Base-by-base conservation (phyloP, 2,329 filamentous ascomycete species). In the Diaporthe aspalathi region DNA sequence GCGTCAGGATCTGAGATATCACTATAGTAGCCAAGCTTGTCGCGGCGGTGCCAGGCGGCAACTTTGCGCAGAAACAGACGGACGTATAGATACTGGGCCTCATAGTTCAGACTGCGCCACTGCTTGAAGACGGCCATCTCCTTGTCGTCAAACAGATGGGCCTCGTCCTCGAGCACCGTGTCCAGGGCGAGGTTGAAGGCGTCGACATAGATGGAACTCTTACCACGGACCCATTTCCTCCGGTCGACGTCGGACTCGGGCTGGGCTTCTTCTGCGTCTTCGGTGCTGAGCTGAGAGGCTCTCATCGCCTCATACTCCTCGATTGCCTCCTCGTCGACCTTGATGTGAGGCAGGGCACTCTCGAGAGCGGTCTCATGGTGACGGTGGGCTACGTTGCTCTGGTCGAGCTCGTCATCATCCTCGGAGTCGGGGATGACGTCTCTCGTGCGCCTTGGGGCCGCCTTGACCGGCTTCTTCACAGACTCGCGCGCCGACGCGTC, bases 121-220 rank as follows among this genome's bases (percentile, higher is more conserved):
- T 91, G 85, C 3, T 84, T 82, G 79, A 99, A 98, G 0, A 98
- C 87, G 17, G 88, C 84, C 77, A 87, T 88, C 81, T 99, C 96
- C 22, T 90, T 91, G 71, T 90, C 88, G 76, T 96, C 89, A 79
- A 98, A 99, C 0, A 99, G 84, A 81, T 97, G 94, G 0, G 89
- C 88, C 81, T 99, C 96, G 70, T 98, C 94, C 62, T 94, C 91
- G 16, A 98, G 83, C 4, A 99, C 96, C 0, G 94, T 97, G 72
- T 95, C 91, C 62, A 99, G 84, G 2, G 95, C 94, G 17, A 98
- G 85, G 77, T 97, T 97, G 85, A 99, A 99, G 0, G 96, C 96
- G 82, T 99, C 96, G 22, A 98, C 94, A 77, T 99, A 99, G 69
- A 99, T 94, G 1, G 95, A 98, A 77, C 91, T 97, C 79, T 90